phyloP scores from a whole-genome alignment of 2,329 filamentous ascomycete species.

The Chaetomiaceae sp. region DNA sequence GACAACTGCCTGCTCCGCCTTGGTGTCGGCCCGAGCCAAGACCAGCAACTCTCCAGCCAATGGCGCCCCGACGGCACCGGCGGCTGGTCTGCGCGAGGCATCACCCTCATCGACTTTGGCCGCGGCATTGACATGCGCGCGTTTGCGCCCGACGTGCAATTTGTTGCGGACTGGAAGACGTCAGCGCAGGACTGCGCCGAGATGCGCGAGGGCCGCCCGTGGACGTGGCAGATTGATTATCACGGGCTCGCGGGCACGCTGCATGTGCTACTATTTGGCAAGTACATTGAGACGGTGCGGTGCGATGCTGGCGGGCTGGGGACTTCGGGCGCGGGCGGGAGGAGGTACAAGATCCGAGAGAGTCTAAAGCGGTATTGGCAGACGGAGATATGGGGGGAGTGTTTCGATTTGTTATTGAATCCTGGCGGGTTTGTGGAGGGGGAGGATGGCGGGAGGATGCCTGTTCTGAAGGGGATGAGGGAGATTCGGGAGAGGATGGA shows the following conservation, averaged over 20 bases:
- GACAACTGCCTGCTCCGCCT: constrained; percentile 93
- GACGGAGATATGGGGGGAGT: constrained; percentile 78
- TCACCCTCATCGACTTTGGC: constrained; percentile 91
- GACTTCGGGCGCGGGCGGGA: constrained; percentile 42
- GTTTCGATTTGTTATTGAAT: constrained; percentile 84
- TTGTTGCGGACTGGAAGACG: constrained; percentile 95
- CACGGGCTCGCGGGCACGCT: constrained; percentile 86
- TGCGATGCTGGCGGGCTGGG: constrained; percentile 52
- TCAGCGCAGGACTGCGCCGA: constrained; percentile 85
- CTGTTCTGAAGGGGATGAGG: constrained; percentile 67
- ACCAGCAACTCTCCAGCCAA: constrained; percentile 47
- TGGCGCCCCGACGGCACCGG: constrained; percentile 70
- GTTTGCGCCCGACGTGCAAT: constrained; percentile 72
- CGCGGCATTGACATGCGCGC: constrained; percentile 88
- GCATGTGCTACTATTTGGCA: constrained; percentile 86
- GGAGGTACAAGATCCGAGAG: constrained; percentile 77
- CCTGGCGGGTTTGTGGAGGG: constrained; percentile 61
- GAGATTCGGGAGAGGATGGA: constrained; percentile 75
- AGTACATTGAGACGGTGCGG: constrained; percentile 80
- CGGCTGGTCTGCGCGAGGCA: constrained; percentile 76
- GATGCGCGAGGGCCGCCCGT: constrained; percentile 88
- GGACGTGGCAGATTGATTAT: constrained; percentile 98
- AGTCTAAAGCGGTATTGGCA: constrained; percentile 94
- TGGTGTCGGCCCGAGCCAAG: constrained; percentile 43
- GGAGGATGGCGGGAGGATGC: constrained; percentile 66